phyloP scores from a whole-genome alignment of 2,329 filamentous ascomycete genomes.

The Elsinoe arachidis region DNA sequence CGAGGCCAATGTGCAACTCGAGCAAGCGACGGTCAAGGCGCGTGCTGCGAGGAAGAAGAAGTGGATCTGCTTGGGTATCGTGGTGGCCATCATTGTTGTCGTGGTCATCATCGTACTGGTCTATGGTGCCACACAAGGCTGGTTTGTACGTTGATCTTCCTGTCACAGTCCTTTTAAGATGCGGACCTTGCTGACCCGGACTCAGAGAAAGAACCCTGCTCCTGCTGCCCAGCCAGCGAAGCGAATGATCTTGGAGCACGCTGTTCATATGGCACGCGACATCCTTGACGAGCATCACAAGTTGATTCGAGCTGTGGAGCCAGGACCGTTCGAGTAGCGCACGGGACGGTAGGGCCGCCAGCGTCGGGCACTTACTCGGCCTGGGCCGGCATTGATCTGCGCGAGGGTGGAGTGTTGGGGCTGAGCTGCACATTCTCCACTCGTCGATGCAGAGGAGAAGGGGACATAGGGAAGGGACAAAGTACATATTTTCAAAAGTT shows the following conservation, averaged over 20 bases:
- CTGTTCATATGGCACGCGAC: conserved; percentile 2
- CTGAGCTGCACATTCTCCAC: not conserved
- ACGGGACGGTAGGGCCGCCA: not conserved
- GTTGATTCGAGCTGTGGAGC: not conserved
- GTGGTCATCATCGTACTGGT: conserved; percentile 34
- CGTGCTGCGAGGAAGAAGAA: conserved; percentile 80
- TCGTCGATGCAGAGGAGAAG: not conserved
- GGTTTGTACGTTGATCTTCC: conserved; percentile 11
- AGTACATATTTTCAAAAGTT: conserved; percentile 5
- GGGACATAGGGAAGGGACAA: not conserved
- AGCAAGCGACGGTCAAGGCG: conserved; percentile 72
- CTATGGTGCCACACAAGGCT: conserved; percentile 21
- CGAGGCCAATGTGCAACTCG: conserved; percentile 77
- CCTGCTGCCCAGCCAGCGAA: not conserved
- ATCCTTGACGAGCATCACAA: not conserved
- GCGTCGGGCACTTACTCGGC: not conserved
- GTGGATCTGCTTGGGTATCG: conserved; percentile 85
- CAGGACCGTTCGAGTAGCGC: not conserved
- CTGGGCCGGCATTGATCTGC: not conserved
- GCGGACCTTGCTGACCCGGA: not conserved
- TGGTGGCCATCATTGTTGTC: conserved; percentile 29
- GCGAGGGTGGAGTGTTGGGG: conserved; percentile 9
- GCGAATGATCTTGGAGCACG: not conserved
- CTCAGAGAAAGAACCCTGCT: conserved; percentile 1
- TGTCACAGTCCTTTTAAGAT: not conserved